Base-by-base conservation (phyloP, 805 yeast species). In the Groenewaldozyma salmanticensis region DNA sequence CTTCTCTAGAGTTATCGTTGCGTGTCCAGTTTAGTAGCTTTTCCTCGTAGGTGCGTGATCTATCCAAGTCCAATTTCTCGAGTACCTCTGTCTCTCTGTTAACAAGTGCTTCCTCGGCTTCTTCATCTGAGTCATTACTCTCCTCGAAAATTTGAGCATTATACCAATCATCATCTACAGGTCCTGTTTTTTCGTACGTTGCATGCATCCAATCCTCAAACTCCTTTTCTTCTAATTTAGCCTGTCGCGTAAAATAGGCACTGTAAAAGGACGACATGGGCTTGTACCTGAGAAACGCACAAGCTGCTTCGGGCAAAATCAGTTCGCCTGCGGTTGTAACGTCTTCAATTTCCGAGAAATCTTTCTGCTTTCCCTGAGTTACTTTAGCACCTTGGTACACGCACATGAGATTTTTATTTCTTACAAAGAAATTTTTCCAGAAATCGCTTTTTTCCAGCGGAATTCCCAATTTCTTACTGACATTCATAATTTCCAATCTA, bases 191-290 rank as follows among this genome's bases (percentile, higher is more conserved):
- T 4, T n/a, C 15, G 15, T 36, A 21, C 9, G 15, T 19, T 6
- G 18, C 42, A 3, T 5, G 11, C 3, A 33, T 38, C 18, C 21
- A 13, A n/a, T 33, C 38, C 4, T 16, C 16, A 16, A 33, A 18
- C 20, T 41, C 44, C 11, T 29, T 20, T 32, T 31, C 41, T 17
- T 22, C 31, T 16, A 33, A 38, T 19, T n/a, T 13, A 20, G 20
- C 31, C 3, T 16, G 24, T 18, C 20, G 38, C 3, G 11, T 24
- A n/a, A 31, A 15, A 16, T 33, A 20, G 5, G 13, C 37, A 11
- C 13, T 9, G 21, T 13, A 33, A 7, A 18, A 24, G 11, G 11
- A 13, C 27, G 15, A 16, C 42, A 31, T n/a, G 6, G 4, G 18
- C 27, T 20, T 21, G 11, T 20, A 17, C 40, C 4, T 37, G 27